Evolutionary conservation across 805 yeast species (phyloP).

Genomic region (Kodamaea restingae): DNA sequence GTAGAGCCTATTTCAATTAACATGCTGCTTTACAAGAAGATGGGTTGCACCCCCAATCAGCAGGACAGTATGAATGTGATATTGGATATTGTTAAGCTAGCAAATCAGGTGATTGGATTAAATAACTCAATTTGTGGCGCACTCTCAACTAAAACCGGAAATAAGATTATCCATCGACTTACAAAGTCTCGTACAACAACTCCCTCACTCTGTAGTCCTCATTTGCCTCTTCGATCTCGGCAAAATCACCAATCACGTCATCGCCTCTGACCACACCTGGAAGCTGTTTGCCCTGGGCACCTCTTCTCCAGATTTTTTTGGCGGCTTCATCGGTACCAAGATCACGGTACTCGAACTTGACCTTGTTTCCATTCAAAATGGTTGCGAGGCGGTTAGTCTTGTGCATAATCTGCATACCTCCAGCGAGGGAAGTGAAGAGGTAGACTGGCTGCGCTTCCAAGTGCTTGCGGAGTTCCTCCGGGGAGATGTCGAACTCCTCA

Average conservation of each 20-base stretch:
- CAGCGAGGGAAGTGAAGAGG: slow-evolving; percentile 81
- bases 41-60: too few relatives aligned
- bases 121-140: too few relatives aligned
- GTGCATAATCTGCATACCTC: slow-evolving; percentile 75
- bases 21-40: too few relatives aligned
- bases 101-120: too few relatives aligned
- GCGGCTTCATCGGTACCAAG: slow-evolving; percentile 87
- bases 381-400: slow-evolving; percentile 74
- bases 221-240: slow-evolving; percentile 80
- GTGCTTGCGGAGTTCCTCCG: slow-evolving; percentile 42
- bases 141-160: too few relatives aligned
- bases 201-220: slow-evolving; percentile 68
- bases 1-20: too few relatives aligned
- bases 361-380: slow-evolving; percentile 68
- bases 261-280: slow-evolving; percentile 86
- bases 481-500: slow-evolving; percentile 32
- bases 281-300: slow-evolving; percentile 63
- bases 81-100: too few relatives aligned
- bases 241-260: slow-evolving; percentile 80
- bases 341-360: slow-evolving; percentile 67
- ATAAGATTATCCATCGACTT: too few relatives aligned
- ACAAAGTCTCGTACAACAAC: slow-evolving; percentile 49
- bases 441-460: slow-evolving; percentile 58
- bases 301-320: slow-evolving; percentile 76
- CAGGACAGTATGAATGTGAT: too few relatives aligned